Evolutionary conservation across 768 basidiomycete species (phyloP).

Genomic region (Mycena polygramma): DNA sequence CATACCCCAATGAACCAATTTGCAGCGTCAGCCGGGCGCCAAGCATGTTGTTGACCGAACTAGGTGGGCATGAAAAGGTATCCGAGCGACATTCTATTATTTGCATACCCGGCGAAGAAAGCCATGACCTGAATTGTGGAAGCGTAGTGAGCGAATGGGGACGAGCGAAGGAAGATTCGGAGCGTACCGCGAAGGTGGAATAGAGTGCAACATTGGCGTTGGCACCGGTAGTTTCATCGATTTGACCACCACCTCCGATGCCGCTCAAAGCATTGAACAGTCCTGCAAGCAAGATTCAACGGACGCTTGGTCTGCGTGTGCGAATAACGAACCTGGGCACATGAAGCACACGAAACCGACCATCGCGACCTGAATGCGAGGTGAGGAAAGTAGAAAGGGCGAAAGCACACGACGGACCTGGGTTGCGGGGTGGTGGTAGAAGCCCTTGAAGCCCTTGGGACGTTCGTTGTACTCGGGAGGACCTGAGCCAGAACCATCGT

Average conservation of each 20-base stretch:
- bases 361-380: conserved; percentile 52
- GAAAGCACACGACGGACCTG: conserved; percentile 51
- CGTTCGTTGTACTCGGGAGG: conserved; percentile 49
- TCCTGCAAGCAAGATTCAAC: conserved; percentile 52
- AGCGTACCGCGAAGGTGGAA: conserved; percentile 58
- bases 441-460: conserved; percentile 59
- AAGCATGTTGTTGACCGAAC: conserved; percentile 84
- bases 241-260: conserved; percentile 83
- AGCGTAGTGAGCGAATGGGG: conserved; percentile 6
- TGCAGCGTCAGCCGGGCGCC: conserved; percentile 82
- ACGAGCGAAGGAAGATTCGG: conserved; percentile 51
- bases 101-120: conserved; percentile 78
- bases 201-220: conserved; percentile 82
- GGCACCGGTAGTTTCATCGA: conserved; percentile 73
- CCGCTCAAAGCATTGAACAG: conserved; percentile 87
- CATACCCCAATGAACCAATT: conserved; percentile 82
- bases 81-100: not conserved
- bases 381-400: not conserved
- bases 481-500: conserved; percentile 43
- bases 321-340: conserved; percentile 55
- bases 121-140: conserved; percentile 45
- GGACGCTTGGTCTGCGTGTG: not conserved
- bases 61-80: conserved; percentile 39
- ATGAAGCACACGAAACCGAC: conserved; percentile 72
- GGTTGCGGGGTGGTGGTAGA: conserved; percentile 66